Percentiles rank a stretch among this genome's conserved stretches.
These are phyloP conservation scores for Penicillium mononematosum DNA, from an alignment of 495 filamentous ascomycete genomes.

Conservation along the genomic window DNA sequence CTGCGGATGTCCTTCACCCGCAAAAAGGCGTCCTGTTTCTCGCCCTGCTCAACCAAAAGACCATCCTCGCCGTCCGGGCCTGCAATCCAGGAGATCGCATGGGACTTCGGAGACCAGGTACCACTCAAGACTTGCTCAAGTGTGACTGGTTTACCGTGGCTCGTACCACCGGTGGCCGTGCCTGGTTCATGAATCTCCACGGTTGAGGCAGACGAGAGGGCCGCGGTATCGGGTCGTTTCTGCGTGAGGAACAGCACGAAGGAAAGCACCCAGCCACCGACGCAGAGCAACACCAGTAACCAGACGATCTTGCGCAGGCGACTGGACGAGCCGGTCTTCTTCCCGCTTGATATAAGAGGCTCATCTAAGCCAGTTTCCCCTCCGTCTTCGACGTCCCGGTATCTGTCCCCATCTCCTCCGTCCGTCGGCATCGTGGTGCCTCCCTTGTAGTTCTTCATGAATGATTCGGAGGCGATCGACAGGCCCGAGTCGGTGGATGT, in stretches of 20 bases:
- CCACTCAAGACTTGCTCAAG: conserved; percentile 76
- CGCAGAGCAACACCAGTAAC: conserved; percentile 61
- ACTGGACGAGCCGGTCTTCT: conserved; percentile 25
- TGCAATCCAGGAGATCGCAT: conserved; percentile 83
- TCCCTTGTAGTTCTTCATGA: conserved; percentile 32
- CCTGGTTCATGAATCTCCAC: conserved; percentile 55
- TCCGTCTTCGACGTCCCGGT: conserved; percentile 44
- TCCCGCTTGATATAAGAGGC: conserved; percentile 28
- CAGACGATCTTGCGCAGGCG: conserved; percentile 64
- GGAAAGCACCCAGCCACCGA: conserved; percentile 78
- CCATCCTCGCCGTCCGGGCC: conserved; percentile 85
- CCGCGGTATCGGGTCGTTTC: conserved; percentile 31
- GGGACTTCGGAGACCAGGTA: conserved; percentile 64
- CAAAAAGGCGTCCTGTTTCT: conserved; percentile 63
- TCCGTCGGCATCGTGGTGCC: conserved; percentile 12
- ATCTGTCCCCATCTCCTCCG: conserved; percentile 24
- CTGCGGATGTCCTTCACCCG: conserved; percentile 83
- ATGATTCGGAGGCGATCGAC: conserved; percentile 37
- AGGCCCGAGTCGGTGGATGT: conserved; percentile 41
- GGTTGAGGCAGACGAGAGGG: conserved; percentile 21
- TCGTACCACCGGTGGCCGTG: conserved; percentile 59
- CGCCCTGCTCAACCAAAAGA: conserved; percentile 67
- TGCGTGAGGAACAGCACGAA: conserved; percentile 70
- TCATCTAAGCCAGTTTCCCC: conserved; percentile 26
- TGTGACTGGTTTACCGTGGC: conserved; percentile 74